Evolutionary conservation across 2,329 filamentous ascomycete genomes (phyloP).

Genomic region (Boeremia exigua): DNA sequence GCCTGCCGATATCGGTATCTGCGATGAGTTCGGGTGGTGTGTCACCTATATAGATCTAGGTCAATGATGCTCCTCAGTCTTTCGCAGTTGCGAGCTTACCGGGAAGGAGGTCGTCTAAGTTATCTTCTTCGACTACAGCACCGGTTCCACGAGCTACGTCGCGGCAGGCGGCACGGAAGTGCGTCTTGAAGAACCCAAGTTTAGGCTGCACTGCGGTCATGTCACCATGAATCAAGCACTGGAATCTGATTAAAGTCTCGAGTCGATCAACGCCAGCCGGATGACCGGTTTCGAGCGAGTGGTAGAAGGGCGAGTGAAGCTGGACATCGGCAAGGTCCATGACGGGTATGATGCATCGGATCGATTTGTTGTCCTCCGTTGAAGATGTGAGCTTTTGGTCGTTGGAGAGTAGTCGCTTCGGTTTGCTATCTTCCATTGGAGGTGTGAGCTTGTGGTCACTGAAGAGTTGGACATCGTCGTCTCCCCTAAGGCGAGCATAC

Average conservation of each 20-base stretch:
- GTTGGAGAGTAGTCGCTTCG: too few relatives aligned
- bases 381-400: too few relatives aligned
- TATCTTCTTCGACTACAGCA: not conserved
- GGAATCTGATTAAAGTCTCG: conserved; percentile 1
- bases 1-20: not conserved
- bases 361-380: not conserved
- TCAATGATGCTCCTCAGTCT: not conserved
- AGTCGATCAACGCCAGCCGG: conserved; percentile 1
- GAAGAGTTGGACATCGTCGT: conserved; percentile 1
- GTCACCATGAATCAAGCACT: not conserved
- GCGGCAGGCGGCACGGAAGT: conserved; percentile 6
- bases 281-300: not conserved
- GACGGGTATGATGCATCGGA: not conserved
- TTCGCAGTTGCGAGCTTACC: not conserved
- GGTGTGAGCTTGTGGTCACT: not conserved
- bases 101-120: not conserved
- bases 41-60: not conserved
- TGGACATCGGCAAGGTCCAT: not conserved
- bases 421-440: not conserved
- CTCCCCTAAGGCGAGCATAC: not conserved
- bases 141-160: not conserved
- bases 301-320: not conserved
- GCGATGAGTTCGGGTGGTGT: not conserved
- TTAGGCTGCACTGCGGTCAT: not conserved
- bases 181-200: conserved; percentile 1